Percentiles rank a stretch among this genome's conserved stretches.
Conservation (phyloP, 2,329 filamentous ascomycete species). For the Alternaria novae-zelandiae region DNA sequence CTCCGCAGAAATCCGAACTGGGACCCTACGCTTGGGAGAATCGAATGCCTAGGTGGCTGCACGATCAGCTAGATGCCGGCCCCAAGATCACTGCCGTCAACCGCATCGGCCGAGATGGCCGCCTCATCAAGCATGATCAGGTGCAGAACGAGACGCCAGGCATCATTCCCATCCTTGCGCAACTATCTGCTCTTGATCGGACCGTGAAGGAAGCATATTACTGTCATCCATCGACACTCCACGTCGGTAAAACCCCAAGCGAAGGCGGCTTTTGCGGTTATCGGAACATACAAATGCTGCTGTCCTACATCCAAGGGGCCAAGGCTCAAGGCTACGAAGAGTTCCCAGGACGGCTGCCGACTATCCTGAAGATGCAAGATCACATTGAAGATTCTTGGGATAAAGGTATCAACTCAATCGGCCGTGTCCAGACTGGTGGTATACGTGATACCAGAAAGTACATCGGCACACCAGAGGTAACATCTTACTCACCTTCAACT, state of each 20-base stretch:
- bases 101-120: conserved; percentile 51
- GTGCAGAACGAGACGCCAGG: conserved; percentile 55
- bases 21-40: conserved; percentile 57
- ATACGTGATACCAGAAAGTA: conserved; percentile 91
- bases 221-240: conserved; percentile 76
- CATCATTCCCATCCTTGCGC: conserved; percentile 54
- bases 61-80: conserved; percentile 49
- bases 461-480: conserved; percentile 88
- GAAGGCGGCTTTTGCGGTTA: conserved; percentile 96
- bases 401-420: conserved; percentile 75
- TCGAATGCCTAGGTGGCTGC: conserved; percentile 53
- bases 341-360: conserved; percentile 70
- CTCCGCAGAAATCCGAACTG: conserved; percentile 50
- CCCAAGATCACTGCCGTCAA: conserved; percentile 49
- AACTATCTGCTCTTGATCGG: conserved; percentile 64
- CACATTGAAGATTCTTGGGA: conserved; percentile 90
- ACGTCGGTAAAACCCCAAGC: conserved; percentile 78
- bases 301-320: conserved; percentile 75
- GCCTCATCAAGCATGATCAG: conserved; percentile 49
- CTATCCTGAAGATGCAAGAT: conserved; percentile 83
- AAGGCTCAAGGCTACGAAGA: conserved; percentile 62
- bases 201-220: conserved; percentile 75
- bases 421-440: conserved; percentile 82
- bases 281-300: conserved; percentile 90
- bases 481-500: background rate